These are phyloP conservation scores for Malassezia obtusa DNA, from an alignment of 1,284 basidiomycete genomes.

Conservation along the genomic window DNA sequence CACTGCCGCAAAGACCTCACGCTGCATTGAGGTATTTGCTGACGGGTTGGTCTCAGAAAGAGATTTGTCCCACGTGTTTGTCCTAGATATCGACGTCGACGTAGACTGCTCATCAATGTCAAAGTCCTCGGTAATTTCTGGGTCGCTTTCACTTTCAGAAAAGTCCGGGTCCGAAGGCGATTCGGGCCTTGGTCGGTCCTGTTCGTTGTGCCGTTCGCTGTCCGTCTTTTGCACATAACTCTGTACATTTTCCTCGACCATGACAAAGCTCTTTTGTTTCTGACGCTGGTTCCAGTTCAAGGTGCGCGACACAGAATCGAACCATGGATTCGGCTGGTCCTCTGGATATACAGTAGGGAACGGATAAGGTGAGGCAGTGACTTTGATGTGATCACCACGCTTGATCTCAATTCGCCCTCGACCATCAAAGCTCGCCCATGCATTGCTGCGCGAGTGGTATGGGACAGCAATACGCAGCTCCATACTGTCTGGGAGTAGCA, in stretches of 20 bases:
- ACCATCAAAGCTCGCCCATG: conserved; percentile 98
- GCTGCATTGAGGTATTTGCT: not conserved
- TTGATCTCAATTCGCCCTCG: conserved; percentile 75
- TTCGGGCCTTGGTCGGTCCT: no score
- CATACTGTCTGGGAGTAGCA: conserved; percentile 93
- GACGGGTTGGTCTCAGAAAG: not conserved
- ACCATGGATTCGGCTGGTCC: conserved; percentile 97
- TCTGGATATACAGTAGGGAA: conserved; percentile 98
- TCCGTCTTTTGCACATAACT: no score
- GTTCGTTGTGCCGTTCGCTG: no score
- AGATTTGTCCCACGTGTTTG: not conserved
- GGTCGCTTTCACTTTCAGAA: not conserved
- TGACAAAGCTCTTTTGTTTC: conserved; percentile 41
- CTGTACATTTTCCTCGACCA: conserved; percentile 3
- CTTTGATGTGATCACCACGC: conserved; percentile 95
- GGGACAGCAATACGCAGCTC: conserved; percentile 95
- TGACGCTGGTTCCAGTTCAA: conserved; percentile 61
- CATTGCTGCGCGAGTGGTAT: conserved; percentile 92
- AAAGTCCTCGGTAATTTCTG: conserved; percentile 33
- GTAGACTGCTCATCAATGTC: conserved; percentile 44
- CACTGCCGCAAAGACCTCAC: not conserved
- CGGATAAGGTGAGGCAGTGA: conserved; percentile 92
- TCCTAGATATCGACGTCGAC: conserved; percentile 6
- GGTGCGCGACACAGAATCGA: conserved; percentile 88
- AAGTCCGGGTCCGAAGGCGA: not conserved